phyloP scores from a whole-genome alignment of 2,329 filamentous ascomycete species.

The Colletotrichum sp. region DNA sequence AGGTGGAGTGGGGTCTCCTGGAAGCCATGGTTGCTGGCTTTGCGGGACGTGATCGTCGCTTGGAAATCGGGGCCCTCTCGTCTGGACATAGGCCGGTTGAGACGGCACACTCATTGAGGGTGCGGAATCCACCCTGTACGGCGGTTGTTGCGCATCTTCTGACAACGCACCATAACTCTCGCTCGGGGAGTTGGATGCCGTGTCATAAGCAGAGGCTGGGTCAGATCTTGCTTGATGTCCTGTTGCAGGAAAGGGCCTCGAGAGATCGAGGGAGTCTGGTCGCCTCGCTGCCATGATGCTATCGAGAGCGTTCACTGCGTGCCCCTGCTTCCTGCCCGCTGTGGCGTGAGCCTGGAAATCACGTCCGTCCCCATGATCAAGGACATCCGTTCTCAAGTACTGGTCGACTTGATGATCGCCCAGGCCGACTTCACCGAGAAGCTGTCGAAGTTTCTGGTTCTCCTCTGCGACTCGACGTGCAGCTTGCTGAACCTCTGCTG shows the following conservation, averaged over 20 bases:
- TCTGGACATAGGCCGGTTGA: neutral
- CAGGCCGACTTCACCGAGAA: conserved; percentile 64
- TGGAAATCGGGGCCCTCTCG: neutral
- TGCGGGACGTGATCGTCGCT: neutral
- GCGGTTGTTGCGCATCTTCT: neutral
- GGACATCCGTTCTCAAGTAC: conserved; percentile 33
- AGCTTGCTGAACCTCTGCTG: conserved; percentile 73
- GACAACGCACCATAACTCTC: neutral
- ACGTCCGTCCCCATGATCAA: neutral
- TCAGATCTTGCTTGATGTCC: neutral
- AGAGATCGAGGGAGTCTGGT: conserved; percentile 18
- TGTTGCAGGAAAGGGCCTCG: neutral
- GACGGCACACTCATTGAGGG: neutral
- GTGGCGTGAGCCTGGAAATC: neutral
- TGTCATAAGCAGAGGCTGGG: neutral
- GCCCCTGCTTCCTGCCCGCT: neutral
- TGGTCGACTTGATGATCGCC: conserved; percentile 57
- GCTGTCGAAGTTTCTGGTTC: conserved; percentile 65
- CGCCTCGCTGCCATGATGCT: conserved; percentile 40
- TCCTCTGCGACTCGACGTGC: conserved; percentile 73
- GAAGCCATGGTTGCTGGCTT: neutral
- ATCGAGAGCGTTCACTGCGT: conserved; percentile 32
- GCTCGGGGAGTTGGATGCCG: neutral
- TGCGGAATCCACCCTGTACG: neutral
- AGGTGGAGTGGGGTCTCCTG: neutral